These are phyloP conservation scores for Cercospora brassicicola DNA, from an alignment of 2,329 filamentous ascomycete genomes.

Conservation along the genomic window DNA sequence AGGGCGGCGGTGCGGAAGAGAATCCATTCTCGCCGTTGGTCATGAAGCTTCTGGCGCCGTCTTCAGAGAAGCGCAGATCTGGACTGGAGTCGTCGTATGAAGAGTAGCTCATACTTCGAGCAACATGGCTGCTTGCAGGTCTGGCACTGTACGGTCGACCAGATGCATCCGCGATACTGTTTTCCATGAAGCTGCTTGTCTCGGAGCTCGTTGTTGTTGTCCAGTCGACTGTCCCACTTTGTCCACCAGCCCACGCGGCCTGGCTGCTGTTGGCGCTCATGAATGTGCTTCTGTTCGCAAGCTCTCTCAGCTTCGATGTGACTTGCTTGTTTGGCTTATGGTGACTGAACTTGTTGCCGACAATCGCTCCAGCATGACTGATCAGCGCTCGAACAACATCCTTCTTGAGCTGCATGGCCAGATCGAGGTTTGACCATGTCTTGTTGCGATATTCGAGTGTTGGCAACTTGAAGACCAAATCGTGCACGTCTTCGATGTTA, in stretches of 20 bases:
- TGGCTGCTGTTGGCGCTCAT: constrained; percentile 38
- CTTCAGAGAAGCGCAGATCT: constrained; percentile 13
- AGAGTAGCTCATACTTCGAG: constrained; percentile 27
- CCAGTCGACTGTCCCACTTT: constrained; percentile 20
- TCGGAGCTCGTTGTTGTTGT: constrained; percentile 27
- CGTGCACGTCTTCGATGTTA: constrained; percentile 94
- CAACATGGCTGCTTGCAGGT: constrained; percentile 32
- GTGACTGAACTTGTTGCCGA: constrained; percentile 93
- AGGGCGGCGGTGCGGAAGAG: neutral
- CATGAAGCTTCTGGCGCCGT: neutral
- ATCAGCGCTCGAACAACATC: constrained; percentile 92
- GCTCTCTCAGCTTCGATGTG: constrained; percentile 74
- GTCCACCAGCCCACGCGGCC: constrained; percentile 6
- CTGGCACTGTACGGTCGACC: constrained; percentile 35
- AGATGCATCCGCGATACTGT: constrained; percentile 23
- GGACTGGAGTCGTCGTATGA: constrained; percentile 29
- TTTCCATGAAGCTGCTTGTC: constrained; percentile 32
- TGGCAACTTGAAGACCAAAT: constrained; percentile 94
- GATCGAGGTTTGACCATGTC: constrained; percentile 96
- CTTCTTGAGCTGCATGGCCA: constrained; percentile 88
- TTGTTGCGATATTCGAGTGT: constrained; percentile 97
- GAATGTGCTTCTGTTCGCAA: constrained; percentile 75
- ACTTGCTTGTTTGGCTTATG: constrained; percentile 80
- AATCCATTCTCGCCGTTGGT: constrained; percentile 1
- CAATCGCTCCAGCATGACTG: constrained; percentile 91